These are phyloP conservation scores for Microbotryum silenes-acaulis DNA, from an alignment of 1,284 basidiomycete species.

Conservation along the genomic window DNA sequence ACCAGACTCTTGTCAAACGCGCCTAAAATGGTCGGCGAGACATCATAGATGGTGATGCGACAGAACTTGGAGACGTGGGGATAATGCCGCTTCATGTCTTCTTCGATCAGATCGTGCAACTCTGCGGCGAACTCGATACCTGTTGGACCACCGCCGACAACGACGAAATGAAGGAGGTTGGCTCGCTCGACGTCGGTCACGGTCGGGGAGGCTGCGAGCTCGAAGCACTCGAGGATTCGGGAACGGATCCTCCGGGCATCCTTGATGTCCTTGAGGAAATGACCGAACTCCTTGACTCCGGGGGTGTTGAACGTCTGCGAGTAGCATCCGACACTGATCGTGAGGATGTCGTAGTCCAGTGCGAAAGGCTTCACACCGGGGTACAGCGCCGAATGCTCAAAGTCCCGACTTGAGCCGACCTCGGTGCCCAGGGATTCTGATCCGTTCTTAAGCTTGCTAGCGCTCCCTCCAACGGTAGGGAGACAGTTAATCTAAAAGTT, in stretches of 20 bases:
- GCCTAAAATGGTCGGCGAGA: constrained; percentile 35
- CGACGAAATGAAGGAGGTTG: constrained; percentile 65
- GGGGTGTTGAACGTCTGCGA: constrained; percentile 58
- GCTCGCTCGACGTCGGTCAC: constrained; percentile 58
- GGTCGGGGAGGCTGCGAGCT: constrained; percentile 66
- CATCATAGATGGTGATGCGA: constrained; percentile 33
- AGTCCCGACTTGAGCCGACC: too few relatives aligned
- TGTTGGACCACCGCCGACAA: constrained; percentile 56
- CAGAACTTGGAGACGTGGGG: constrained; percentile 32
- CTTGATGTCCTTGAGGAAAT: constrained; percentile 70
- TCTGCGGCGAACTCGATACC: constrained; percentile 82
- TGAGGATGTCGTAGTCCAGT: constrained; percentile 67
- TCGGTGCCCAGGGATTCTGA: too few relatives aligned
- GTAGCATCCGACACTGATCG: constrained; percentile 77
- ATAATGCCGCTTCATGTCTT: constrained; percentile 56
- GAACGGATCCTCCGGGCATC: constrained; percentile 73
- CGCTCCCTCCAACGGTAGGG: constrained; percentile 10
- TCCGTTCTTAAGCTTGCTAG: too few relatives aligned
- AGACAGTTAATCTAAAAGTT: constrained; percentile 41
- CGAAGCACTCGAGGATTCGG: constrained; percentile 69
- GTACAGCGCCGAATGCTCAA: constrained; percentile 9
- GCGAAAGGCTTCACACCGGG: constrained; percentile 44
- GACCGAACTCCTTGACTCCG: constrained; percentile 60
- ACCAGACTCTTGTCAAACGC: constrained; percentile 35
- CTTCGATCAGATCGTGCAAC: constrained; percentile 69